A percentile compares a stretch with the other conserved stretches of the same genome.
These are phyloP conservation scores for Marasmius fiardii DNA, from an alignment of 1,284 basidiomycete species.

Conservation along the genomic window DNA sequence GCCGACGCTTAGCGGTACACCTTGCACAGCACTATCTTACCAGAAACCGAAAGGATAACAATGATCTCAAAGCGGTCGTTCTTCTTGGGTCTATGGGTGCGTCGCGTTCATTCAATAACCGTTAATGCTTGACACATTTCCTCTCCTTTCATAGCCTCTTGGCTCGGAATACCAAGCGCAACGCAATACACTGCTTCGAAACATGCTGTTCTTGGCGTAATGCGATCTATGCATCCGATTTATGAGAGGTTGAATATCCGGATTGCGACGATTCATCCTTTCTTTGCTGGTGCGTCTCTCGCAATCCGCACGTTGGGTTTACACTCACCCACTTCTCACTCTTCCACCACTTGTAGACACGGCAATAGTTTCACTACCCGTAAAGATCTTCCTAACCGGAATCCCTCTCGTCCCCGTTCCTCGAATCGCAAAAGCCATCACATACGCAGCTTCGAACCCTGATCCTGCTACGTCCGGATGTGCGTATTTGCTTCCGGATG, in stretches of 20 bases:
- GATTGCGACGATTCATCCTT: conserved; percentile 48
- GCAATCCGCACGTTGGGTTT: background rate
- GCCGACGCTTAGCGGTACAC: conserved; percentile 36
- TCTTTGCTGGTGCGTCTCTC: conserved; percentile 40
- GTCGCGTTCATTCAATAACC: conserved; percentile 11
- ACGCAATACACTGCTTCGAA: conserved; percentile 50
- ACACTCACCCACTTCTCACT: background rate
- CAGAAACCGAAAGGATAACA: conserved; percentile 27
- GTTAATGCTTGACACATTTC: conserved; percentile 3
- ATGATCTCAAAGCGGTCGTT: conserved; percentile 44
- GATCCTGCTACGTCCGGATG: conserved; percentile 42
- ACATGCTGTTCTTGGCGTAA: conserved; percentile 51
- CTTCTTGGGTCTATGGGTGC: conserved; percentile 55
- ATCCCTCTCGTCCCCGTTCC: conserved; percentile 47
- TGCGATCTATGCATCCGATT: conserved; percentile 42
- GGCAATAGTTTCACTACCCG: conserved; percentile 35
- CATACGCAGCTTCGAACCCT: conserved; percentile 48
- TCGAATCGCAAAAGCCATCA: conserved; percentile 49
- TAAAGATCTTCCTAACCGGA: conserved; percentile 45
- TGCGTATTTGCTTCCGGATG: conserved; percentile 46
- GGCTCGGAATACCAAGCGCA: conserved; percentile 41
- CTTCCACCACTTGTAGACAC: conserved; percentile 33
- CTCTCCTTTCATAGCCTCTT: conserved; percentile 38
- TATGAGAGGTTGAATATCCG: conserved; percentile 39
- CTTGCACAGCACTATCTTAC: conserved; percentile 49